Percentiles rank a stretch among this genome's conserved stretches.
These are phyloP conservation scores for Colletotrichum orbiculare DNA, from an alignment of 2,329 filamentous ascomycete species.

Conservation along the genomic window DNA sequence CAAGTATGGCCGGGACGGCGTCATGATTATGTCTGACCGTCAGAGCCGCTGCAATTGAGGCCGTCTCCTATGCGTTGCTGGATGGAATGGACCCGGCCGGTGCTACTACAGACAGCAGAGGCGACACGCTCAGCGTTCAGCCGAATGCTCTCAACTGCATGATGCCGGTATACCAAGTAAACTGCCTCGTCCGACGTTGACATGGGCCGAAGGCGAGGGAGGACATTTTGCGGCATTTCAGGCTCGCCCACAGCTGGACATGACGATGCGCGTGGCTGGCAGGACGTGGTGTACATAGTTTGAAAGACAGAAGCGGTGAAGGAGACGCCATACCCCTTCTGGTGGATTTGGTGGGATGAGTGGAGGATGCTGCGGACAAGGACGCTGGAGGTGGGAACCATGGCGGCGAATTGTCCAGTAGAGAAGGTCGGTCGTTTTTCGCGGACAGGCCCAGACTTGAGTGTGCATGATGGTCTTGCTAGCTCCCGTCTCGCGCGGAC, in stretches of 20 bases:
- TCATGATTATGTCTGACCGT: constrained; percentile 33
- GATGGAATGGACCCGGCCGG: too few species aligned
- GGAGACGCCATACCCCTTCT: constrained; percentile 38
- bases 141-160: constrained; percentile 2
- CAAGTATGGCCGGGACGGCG: constrained; percentile 11
- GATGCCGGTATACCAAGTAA: constrained; percentile 5
- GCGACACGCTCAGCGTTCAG: too few species aligned
- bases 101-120: too few species aligned
- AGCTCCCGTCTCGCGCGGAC: too few species aligned
- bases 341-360: constrained; percentile 32
- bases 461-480: too few species aligned
- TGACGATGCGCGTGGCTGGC: constrained; percentile 22
- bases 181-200: background rate
- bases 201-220: background rate
- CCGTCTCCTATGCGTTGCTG: background rate
- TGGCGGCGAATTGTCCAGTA: constrained; percentile 24
- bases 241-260: background rate
- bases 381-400: constrained; percentile 24
- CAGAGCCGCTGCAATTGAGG: constrained; percentile 2
- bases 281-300: constrained; percentile 21
- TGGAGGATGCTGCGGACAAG: constrained; percentile 30
- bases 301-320: constrained; percentile 40
- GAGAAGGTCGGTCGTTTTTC: background rate
- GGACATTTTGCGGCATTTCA: constrained; percentile 4
- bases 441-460: background rate